A percentile compares a stretch with the other conserved stretches of the same genome.
Conservation (phyloP, 768 basidiomycete genomes). For the Phlegmacium glaucopus region DNA sequence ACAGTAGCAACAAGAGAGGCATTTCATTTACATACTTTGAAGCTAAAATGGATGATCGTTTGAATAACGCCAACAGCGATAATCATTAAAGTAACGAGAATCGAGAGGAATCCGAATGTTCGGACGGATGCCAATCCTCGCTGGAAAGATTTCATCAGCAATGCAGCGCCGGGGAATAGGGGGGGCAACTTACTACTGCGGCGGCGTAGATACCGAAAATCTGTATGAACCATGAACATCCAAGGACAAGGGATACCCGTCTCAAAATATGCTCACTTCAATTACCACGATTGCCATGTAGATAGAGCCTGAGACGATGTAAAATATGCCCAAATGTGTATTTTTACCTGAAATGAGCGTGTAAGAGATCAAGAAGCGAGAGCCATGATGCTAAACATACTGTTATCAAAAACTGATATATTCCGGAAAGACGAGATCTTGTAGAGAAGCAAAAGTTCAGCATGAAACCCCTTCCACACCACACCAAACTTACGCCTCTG, state of each 20-base stretch:
- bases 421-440: slow-evolving; percentile 65
- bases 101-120: slow-evolving; percentile 51
- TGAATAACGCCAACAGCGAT: slow-evolving; percentile 51
- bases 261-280: slow-evolving; percentile 28
- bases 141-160: slow-evolving; percentile 26
- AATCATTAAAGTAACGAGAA: slow-evolving; percentile 44
- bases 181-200: slow-evolving; percentile 37
- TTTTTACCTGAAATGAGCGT: slow-evolving; percentile 29
- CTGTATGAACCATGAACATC: slow-evolving; percentile 11
- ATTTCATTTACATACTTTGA: slow-evolving; percentile 48
- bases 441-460: slow-evolving; percentile 1
- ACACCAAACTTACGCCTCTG: slow-evolving; percentile 29
- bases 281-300: slow-evolving; percentile 50
- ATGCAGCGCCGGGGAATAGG: neutral
- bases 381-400: slow-evolving; percentile 38
- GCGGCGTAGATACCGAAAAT: slow-evolving; percentile 52
- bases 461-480: neutral
- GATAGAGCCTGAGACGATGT: slow-evolving; percentile 57
- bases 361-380: neutral
- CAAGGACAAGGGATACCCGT: too few relatives aligned
- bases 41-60: slow-evolving; percentile 60
- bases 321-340: slow-evolving; percentile 47
- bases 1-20: neutral
- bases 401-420: slow-evolving; percentile 39
- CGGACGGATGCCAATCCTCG: slow-evolving; percentile 53